A percentile compares a stretch with the other conserved stretches of the same genome.
phyloP scores from a whole-genome alignment of 495 filamentous ascomycete species.

The Aeminium ludgeri region DNA sequence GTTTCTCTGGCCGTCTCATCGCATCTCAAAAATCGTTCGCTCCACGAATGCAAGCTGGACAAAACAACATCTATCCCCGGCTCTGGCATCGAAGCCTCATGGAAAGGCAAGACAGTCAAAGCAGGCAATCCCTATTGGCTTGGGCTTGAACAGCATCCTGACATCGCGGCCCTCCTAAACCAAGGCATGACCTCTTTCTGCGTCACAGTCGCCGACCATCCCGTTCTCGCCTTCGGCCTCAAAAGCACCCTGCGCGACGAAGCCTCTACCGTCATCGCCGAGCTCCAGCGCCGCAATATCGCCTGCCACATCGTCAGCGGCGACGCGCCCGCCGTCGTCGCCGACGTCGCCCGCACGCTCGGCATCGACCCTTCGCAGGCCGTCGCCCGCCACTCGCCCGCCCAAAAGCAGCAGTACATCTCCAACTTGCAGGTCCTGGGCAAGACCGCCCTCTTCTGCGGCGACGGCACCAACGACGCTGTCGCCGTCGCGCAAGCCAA shows the following conservation, averaged over 20 bases:
- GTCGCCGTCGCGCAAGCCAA: slow-evolving; percentile 55
- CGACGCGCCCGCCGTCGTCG: slow-evolving; percentile 46
- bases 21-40: slow-evolving; percentile 23
- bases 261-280: slow-evolving; percentile 30
- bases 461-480: slow-evolving; percentile 72
- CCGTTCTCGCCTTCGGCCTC: slow-evolving; percentile 44
- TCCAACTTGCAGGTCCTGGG: slow-evolving; percentile 22
- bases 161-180: slow-evolving; percentile 29
- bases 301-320: slow-evolving; percentile 50
- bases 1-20: slow-evolving; percentile 43
- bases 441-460: slow-evolving; percentile 41
- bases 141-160: slow-evolving; percentile 19
- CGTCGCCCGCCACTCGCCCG: slow-evolving; percentile 36
- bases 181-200: slow-evolving; percentile 45
- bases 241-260: slow-evolving; percentile 42
- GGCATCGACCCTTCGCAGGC: slow-evolving; percentile 34
- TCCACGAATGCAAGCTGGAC: slow-evolving; percentile 5
- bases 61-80: slow-evolving; percentile 34
- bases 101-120: slow-evolving; percentile 26
- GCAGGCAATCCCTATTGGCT: slow-evolving; percentile 55
- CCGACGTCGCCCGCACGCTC: slow-evolving; percentile 34
- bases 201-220: slow-evolving; percentile 34
- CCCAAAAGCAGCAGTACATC: slow-evolving; percentile 48
- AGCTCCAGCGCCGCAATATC: slow-evolving; percentile 40
- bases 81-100: slow-evolving; percentile 30